Conservation (phyloP, 2,329 filamentous ascomycete species). For the Cephalotrichum gorgonifer region DNA sequence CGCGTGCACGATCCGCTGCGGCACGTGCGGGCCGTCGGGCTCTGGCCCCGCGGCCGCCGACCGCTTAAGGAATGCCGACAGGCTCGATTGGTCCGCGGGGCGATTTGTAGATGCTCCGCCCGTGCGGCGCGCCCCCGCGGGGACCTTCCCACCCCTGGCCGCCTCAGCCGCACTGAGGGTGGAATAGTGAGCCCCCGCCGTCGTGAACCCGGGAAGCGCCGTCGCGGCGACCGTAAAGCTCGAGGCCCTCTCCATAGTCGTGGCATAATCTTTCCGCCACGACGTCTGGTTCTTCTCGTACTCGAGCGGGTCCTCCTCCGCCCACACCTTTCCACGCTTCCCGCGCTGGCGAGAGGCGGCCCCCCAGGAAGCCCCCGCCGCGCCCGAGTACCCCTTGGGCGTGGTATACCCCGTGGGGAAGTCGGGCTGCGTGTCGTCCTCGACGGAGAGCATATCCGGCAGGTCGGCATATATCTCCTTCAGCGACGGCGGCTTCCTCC, state of each 20-base stretch:
- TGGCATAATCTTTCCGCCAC: conserved; percentile 37
- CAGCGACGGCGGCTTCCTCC: conserved; percentile 47
- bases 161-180: conserved; percentile 21
- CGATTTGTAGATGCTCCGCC: conserved; percentile 11
- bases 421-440: conserved; percentile 60
- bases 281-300: conserved; percentile 15
- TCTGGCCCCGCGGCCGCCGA: conserved; percentile 3
- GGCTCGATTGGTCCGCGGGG: conserved; percentile 25
- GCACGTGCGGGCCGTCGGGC: conserved; percentile 18
- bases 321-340: background rate
- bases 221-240: conserved; percentile 49
- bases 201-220: conserved; percentile 49
- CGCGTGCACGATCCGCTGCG: conserved; percentile 3
- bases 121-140: conserved; percentile 12
- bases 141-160: conserved; percentile 7
- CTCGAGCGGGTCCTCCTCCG: conserved; percentile 13
- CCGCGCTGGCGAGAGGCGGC: conserved; percentile 17
- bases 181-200: conserved; percentile 43
- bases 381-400: conserved; percentile 13
- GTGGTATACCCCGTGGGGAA: conserved; percentile 37
- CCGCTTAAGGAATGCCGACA: conserved; percentile 24
- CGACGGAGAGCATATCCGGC: conserved; percentile 41
- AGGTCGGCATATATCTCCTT: conserved; percentile 42
- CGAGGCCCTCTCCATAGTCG: conserved; percentile 50
- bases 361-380: conserved; percentile 12